phyloP scores from a whole-genome alignment of 257 asterid genomes.

The Agastache rugosa region DNA sequence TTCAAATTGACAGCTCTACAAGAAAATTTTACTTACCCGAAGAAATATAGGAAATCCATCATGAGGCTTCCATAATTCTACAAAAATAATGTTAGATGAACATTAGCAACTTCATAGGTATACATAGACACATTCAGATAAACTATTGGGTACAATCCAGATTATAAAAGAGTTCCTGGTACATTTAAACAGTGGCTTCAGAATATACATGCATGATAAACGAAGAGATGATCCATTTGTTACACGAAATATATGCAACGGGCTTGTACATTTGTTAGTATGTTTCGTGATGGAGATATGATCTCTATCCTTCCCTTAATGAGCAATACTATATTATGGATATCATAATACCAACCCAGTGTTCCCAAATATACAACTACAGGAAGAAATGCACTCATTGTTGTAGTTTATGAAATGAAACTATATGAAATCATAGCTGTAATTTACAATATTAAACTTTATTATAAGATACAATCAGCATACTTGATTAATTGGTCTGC shows the following conservation, averaged over 20 bases:
- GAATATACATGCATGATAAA: conserved; percentile 19
- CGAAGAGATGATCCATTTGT: conserved; percentile 10
- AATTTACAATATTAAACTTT: background rate
- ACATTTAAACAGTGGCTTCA: conserved; percentile 16
- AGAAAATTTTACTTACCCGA: conserved; percentile 74
- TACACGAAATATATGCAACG: conserved; percentile 26
- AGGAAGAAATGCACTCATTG: conserved; percentile 20
- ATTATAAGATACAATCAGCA: conserved; percentile 31
- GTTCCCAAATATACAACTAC: conserved; percentile 18
- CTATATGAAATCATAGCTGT: background rate
- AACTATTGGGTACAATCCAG: conserved; percentile 2
- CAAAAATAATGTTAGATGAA: conserved; percentile 32
- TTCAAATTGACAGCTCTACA: background rate
- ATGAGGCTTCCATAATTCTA: conserved; percentile 95
- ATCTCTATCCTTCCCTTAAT: conserved; percentile 17
- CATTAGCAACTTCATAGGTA: conserved; percentile 20
- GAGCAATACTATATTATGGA: background rate
- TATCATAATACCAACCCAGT: conserved; percentile 19
- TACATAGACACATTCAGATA: conserved; percentile 1
- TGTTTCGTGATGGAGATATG: background rate
- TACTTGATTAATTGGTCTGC: conserved; percentile 84
- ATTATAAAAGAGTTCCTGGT: conserved; percentile 18
- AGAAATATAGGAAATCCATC: conserved; percentile 97
- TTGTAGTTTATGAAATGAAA: conserved; percentile 3
- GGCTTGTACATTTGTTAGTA: conserved; percentile 9